Evolutionary conservation across 2,329 filamentous ascomycete species (phyloP).

Genomic region (Trichothecium roseum): DNA sequence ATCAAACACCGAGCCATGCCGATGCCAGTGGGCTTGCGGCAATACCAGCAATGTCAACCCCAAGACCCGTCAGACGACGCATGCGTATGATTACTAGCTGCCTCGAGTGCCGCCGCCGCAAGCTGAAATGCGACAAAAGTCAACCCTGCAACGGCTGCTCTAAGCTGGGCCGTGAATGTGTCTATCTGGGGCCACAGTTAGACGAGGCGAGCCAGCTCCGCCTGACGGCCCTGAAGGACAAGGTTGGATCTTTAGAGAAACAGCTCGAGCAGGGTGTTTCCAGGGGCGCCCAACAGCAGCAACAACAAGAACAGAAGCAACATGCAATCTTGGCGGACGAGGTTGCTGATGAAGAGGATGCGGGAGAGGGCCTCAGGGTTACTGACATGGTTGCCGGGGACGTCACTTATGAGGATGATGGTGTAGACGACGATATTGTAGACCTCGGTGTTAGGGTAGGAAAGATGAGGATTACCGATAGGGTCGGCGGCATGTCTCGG

Average conservation of each 20-base stretch:
- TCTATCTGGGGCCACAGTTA: slow-evolving; percentile 58
- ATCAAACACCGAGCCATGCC: not conserved
- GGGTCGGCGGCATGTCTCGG: slow-evolving; percentile 62
- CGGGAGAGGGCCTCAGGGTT: slow-evolving; percentile 49
- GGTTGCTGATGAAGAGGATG: slow-evolving; percentile 47
- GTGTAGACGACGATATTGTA: slow-evolving; percentile 51
- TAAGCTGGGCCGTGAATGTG: slow-evolving; percentile 41
- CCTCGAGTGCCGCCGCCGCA: slow-evolving; percentile 30
- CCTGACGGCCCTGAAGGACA: slow-evolving; percentile 69
- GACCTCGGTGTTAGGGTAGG: slow-evolving; percentile 65
- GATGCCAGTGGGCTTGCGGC: not conserved
- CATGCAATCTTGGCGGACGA: slow-evolving; percentile 35
- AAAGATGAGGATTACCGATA: slow-evolving; percentile 62
- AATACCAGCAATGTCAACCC: not conserved
- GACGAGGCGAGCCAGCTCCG: slow-evolving; percentile 60
- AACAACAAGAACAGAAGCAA: slow-evolving; percentile 16
- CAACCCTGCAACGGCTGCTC: slow-evolving; percentile 29
- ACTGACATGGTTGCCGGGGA: slow-evolving; percentile 54
- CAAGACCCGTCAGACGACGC: slow-evolving; percentile 40
- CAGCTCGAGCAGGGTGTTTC: slow-evolving; percentile 56
- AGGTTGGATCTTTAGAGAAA: slow-evolving; percentile 61
- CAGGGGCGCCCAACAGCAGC: slow-evolving; percentile 28
- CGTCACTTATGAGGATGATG: slow-evolving; percentile 56
- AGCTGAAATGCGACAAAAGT: slow-evolving; percentile 32
- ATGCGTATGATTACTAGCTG: slow-evolving; percentile 57